Conservation (phyloP, 805 yeast species). For the Torulaspora delbrueckii region DNA sequence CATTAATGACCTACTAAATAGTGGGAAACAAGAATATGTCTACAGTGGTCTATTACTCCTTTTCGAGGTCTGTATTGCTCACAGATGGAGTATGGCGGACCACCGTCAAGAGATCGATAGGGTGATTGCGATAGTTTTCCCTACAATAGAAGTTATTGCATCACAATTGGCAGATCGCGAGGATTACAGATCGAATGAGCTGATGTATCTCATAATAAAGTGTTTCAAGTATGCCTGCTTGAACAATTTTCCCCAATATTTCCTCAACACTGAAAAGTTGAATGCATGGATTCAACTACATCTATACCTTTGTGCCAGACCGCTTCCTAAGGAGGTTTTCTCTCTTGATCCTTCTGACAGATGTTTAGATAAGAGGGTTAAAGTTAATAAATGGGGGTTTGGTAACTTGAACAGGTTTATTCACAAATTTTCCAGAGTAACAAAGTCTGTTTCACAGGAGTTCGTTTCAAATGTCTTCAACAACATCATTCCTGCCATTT, state of each 20-base stretch:
- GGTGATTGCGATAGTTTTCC: conserved; percentile 48
- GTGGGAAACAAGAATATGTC: conserved; percentile 38
- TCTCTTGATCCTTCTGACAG: conserved; percentile 47
- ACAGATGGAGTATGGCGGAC: conserved; percentile 51
- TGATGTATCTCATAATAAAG: conserved; percentile 61
- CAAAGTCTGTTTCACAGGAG: conserved; percentile 39
- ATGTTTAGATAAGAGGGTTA: conserved; percentile 48
- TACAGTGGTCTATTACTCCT: conserved; percentile 55
- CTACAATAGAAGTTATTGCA: conserved; percentile 53
- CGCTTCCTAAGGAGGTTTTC: conserved; percentile 48
- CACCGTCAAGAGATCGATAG: conserved; percentile 45
- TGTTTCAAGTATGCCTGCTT: conserved; percentile 59
- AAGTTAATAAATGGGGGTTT: conserved; percentile 84
- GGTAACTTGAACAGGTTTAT: conserved; percentile 71
- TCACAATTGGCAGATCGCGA: conserved; percentile 32
- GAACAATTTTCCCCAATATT: conserved; percentile 53
- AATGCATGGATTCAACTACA: conserved; percentile 65
- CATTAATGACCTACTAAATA: conserved; percentile 36
- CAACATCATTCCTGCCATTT: conserved; percentile 64
- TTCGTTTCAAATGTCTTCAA: conserved; percentile 53
- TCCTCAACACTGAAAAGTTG: conserved; percentile 37
- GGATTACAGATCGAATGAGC: conserved; percentile 38
- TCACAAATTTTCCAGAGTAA: conserved; percentile 53
- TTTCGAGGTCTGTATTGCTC: conserved; percentile 50
- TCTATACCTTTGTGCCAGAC: conserved; percentile 51